Evolutionary conservation across 2,329 filamentous ascomycete genomes (phyloP), one percentile per base, ranked within the genome.

Genomic region (Pseudofabraea citricarpa): DNA sequence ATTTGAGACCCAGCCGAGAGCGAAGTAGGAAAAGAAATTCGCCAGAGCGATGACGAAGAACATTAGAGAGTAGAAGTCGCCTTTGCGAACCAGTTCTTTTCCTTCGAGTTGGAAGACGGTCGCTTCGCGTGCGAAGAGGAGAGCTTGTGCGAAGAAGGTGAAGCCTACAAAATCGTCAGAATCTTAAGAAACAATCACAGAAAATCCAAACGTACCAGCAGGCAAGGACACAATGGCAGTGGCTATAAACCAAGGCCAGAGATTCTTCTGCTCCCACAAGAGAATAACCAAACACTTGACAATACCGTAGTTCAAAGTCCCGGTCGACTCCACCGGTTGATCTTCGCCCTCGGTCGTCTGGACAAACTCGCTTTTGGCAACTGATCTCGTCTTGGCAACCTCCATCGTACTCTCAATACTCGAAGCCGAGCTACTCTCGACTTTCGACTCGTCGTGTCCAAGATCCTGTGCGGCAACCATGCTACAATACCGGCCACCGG

Each of bases 1-100:
- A 27, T 27, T 27, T 13, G 24, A 27, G 24, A 27, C 8, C 24
- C 24, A 27, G 13, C 24, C 24, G 8, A 27, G 8, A 8, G 24
- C 24, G 13, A 27, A 27, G 13, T 27, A 27, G 8, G 24, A 8
- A 27, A 27, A 8, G 8, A 27, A 13, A 13, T 27, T 27, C 8
- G 8, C 24, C 24, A 27, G 8, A 13, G 24, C 24, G 8, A 27
- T 27, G 24, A 27, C 13, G 24, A 27, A 27, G 13, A 27, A 27
- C 24, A 27, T 27, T 8, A 27, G 24, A 8, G 24, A 8, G 13
- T 27, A 27, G 13, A 27, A 27, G 8, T 13, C 13, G 24, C 8
- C 24, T 13, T 27, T 13, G 74, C 13, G 8, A 8, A 13, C 8
- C 8, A 27, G 8, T 27, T 27, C 24, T 8, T 27, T 27, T 27